Percentiles rank a stretch among this genome's conserved stretches.
phyloP scores from a whole-genome alignment of 2,329 filamentous ascomycete genomes.

The Stromatinia cepivora region DNA sequence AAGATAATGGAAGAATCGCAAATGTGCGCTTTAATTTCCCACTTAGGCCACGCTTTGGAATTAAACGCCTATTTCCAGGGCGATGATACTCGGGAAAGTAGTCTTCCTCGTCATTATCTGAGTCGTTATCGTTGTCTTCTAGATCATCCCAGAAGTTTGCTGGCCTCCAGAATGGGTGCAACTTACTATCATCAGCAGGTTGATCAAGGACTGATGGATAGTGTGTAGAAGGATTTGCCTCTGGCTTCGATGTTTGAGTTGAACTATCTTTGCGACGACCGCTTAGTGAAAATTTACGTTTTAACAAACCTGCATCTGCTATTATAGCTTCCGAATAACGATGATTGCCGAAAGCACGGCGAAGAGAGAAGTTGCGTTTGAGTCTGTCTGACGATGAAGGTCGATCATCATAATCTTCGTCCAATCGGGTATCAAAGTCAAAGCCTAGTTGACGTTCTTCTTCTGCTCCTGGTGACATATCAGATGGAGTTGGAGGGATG shows the following conservation, averaged over 20 bases:
- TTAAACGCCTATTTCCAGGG: conserved; percentile 44
- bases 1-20: conserved; percentile 55
- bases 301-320: conserved; percentile 53
- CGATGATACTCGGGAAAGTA: conserved; percentile 49
- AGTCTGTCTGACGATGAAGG: conserved; percentile 44
- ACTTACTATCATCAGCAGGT: conserved; percentile 53
- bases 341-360: conserved; percentile 53
- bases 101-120: conserved; percentile 32
- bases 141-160: conserved; percentile 47
- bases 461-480: conserved; percentile 56
- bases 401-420: conserved; percentile 41
- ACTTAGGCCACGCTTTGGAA: conserved; percentile 52
- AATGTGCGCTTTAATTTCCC: conserved; percentile 52
- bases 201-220: conserved; percentile 49
- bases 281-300: conserved; percentile 44
- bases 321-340: conserved; percentile 52
- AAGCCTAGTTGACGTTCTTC: conserved; percentile 55
- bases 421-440: conserved; percentile 38
- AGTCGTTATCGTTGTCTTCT: conserved; percentile 44
- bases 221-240: conserved; percentile 36
- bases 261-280: conserved; percentile 32
- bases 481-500: conserved; percentile 63
- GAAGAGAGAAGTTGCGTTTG: conserved; percentile 51
- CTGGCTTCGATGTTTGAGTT: conserved; percentile 34
- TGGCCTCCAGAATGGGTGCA: conserved; percentile 65